Percentiles rank a stretch among this genome's conserved stretches.
Conservation (phyloP, 306 rosid genomes). For the Inga laurina region DNA sequence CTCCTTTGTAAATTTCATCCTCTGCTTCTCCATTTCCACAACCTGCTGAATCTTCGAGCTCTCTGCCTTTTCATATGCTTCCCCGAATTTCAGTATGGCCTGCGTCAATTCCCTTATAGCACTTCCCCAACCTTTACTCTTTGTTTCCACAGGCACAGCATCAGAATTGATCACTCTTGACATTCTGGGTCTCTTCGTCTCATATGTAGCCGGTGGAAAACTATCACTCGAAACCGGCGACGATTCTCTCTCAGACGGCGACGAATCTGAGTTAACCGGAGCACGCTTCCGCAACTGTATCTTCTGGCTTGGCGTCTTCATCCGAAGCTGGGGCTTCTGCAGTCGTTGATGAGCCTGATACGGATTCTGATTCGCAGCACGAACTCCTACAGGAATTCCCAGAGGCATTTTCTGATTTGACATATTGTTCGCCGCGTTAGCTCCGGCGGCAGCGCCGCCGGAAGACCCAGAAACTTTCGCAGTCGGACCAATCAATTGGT, state of each 20-base stretch:
- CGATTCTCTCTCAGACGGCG: constrained; percentile 44
- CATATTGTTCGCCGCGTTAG: constrained; percentile 21
- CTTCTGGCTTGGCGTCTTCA: constrained; percentile 56
- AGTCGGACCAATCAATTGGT: constrained; percentile 70
- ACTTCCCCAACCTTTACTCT: constrained; percentile 59
- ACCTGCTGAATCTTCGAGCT: constrained; percentile 83
- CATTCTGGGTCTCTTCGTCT: constrained; percentile 56
- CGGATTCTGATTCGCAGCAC: constrained; percentile 43
- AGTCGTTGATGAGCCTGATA: constrained; percentile 38
- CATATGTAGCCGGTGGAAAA: constrained; percentile 50
- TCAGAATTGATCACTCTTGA: constrained; percentile 38
- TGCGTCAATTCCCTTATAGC: constrained; percentile 80
- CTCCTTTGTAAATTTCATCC: constrained; percentile 86
- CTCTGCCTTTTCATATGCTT: constrained; percentile 92
- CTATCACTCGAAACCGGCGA: constrained; percentile 77
- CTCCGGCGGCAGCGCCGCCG: background rate
- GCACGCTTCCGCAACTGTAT: constrained; percentile 48
- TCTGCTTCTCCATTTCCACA: constrained; percentile 98
- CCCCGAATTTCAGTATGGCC: constrained; percentile 88
- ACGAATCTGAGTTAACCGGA: constrained; percentile 42
- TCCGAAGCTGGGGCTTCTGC: constrained; percentile 33
- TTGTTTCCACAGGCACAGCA: constrained; percentile 31
- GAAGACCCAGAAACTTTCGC: constrained; percentile 49
- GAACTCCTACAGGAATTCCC: constrained; percentile 73
- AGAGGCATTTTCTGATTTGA: constrained; percentile 59